A percentile compares a stretch with the other conserved stretches of the same genome.
These are phyloP conservation scores for Globisporangium orthogonon DNA, from an alignment of 352 stramenopile genomes.

Conservation along the genomic window DNA sequence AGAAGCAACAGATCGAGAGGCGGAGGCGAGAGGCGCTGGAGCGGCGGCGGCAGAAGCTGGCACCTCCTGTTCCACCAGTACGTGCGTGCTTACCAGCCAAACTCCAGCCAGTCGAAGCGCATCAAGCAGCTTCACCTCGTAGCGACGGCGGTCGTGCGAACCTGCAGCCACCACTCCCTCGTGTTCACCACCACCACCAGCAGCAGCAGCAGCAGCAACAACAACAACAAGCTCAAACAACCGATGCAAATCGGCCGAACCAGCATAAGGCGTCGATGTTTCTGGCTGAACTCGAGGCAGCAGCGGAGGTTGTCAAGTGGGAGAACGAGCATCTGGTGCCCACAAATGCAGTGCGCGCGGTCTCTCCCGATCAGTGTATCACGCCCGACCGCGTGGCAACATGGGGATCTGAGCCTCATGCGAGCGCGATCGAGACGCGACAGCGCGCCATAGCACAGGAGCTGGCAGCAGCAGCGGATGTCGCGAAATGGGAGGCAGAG, in stretches of 20 bases:
- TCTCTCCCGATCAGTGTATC: constrained; percentile 9
- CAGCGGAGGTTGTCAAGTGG: constrained; percentile 16
- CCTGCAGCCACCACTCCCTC: neutral
- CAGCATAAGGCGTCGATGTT: constrained; percentile 11
- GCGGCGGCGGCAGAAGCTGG: constrained; percentile 30
- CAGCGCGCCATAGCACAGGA: constrained; percentile 21
- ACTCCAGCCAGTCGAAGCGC: neutral
- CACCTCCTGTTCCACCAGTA: neutral
- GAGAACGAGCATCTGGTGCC: constrained; percentile 13
- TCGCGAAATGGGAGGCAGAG: constrained; percentile 38
- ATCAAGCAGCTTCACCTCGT: neutral
- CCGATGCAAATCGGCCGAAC: neutral
- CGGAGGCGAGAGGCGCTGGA: constrained; percentile 50
- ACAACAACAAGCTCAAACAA: too few species aligned
- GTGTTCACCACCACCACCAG: constrained; percentile 6
- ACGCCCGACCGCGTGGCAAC: neutral
- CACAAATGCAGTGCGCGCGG: constrained; percentile 2
- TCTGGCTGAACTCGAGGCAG: constrained; percentile 17
- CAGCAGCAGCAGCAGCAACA: neutral
- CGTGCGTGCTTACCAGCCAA: neutral
- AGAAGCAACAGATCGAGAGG: constrained; percentile 45
- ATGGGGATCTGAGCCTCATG: neutral
- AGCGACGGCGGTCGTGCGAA: neutral
- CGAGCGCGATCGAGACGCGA: neutral
- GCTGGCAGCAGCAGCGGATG: constrained; percentile 28